Conservation (phyloP, 2,329 filamentous ascomycete genomes). For the Clonostachys solani region DNA sequence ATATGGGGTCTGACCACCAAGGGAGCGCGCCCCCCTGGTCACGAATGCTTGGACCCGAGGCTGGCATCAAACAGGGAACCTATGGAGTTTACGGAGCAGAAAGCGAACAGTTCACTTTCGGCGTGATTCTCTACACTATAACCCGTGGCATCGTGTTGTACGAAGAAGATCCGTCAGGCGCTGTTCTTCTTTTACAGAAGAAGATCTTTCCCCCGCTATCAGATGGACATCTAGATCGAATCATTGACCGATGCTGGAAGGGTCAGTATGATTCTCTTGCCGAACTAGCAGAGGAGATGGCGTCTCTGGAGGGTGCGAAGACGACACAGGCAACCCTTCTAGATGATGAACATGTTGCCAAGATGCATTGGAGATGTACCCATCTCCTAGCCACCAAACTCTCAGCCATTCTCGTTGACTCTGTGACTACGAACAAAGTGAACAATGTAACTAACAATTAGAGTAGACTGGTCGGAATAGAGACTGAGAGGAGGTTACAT, state of each 20-base stretch:
- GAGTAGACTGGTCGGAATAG: no score
- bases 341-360: no score
- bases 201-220: conserved; percentile 1
- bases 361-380: no score
- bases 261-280: conserved; percentile 1
- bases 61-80: conserved; percentile 1
- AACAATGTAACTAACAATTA: no score
- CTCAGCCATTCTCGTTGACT: no score
- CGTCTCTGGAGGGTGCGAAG: neutral
- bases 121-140: conserved; percentile 3
- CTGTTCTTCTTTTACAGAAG: neutral
- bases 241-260: conserved; percentile 2
- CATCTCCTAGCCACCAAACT: no score
- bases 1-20: conserved; percentile 1
- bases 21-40: conserved; percentile 3
- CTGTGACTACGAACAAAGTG: no score
- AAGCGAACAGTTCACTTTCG: conserved; percentile 1
- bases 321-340: no score
- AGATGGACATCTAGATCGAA: neutral
- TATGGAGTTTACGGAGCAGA: neutral
- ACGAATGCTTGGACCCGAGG: neutral
- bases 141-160: conserved; percentile 3
- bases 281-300: neutral
- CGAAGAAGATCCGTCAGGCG: neutral
- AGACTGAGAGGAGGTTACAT: no score